Evolutionary conservation across 2,329 filamentous ascomycete genomes (phyloP).

Genomic region (Trichoderma sp.): DNA sequence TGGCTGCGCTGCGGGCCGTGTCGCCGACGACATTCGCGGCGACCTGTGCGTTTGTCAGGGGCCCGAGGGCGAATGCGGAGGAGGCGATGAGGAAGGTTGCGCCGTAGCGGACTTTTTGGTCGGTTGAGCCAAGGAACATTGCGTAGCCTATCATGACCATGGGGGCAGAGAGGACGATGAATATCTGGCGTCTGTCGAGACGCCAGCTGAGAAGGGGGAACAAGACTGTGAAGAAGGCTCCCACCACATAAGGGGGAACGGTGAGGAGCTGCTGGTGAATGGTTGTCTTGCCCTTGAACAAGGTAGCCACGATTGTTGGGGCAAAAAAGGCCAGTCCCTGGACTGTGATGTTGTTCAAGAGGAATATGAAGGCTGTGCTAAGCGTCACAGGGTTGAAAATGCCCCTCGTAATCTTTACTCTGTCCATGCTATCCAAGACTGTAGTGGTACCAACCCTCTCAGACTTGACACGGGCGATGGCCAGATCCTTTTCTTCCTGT

Average conservation of each 20-base stretch:
- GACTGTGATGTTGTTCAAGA: slow-evolving; percentile 58
- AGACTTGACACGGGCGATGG: slow-evolving; percentile 65
- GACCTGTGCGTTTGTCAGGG: slow-evolving; percentile 65
- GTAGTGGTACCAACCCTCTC: slow-evolving; percentile 62
- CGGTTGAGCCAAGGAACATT: slow-evolving; percentile 62
- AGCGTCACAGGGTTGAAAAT: slow-evolving; percentile 63
- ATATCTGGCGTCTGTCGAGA: slow-evolving; percentile 57
- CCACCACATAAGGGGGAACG: slow-evolving; percentile 68
- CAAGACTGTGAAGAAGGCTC: slow-evolving; percentile 63
- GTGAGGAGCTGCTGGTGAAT: slow-evolving; percentile 67
- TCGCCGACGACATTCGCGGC: slow-evolving; percentile 71
- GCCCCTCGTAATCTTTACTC: slow-evolving; percentile 56
- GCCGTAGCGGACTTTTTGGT: slow-evolving; percentile 59
- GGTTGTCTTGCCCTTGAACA: slow-evolving; percentile 57
- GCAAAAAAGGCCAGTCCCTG: slow-evolving; percentile 64
- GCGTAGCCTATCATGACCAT: slow-evolving; percentile 68
- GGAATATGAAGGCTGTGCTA: slow-evolving; percentile 56
- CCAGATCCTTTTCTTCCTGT: slow-evolving; percentile 63
- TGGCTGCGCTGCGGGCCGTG: slow-evolving; percentile 64
- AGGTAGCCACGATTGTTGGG: slow-evolving; percentile 66
- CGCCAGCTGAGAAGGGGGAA: slow-evolving; percentile 62
- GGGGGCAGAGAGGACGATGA: slow-evolving; percentile 59
- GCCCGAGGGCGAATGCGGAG: slow-evolving; percentile 62
- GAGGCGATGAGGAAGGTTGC: slow-evolving; percentile 68
- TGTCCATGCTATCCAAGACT: slow-evolving; percentile 63